Conservation (phyloP, 2,329 filamentous ascomycete genomes). For the Aspergillus pseudotamarii region DNA sequence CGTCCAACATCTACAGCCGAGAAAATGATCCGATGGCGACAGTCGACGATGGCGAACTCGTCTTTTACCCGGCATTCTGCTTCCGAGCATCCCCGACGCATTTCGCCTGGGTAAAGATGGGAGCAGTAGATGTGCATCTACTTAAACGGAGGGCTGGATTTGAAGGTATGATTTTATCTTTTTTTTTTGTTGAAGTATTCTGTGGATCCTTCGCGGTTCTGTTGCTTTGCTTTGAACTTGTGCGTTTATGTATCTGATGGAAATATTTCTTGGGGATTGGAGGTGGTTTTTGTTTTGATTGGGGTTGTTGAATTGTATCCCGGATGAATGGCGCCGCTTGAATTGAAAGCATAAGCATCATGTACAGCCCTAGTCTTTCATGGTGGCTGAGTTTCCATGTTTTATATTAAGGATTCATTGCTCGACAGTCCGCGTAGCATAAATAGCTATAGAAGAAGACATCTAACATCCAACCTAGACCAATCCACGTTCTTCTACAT, state of each 20-base stretch:
- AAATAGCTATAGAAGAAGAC: neutral
- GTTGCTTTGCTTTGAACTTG: neutral
- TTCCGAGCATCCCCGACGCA: conserved; percentile 64
- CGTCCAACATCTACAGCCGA: neutral
- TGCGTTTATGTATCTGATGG: neutral
- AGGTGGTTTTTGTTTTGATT: neutral
- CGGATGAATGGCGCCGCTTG: neutral
- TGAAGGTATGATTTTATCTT: conserved; percentile 46
- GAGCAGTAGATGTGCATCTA: conserved; percentile 57
- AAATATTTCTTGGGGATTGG: neutral
- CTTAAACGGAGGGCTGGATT: conserved; percentile 53
- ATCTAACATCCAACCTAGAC: conserved; percentile 36
- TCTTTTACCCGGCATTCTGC: conserved; percentile 62
- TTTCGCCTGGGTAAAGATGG: conserved; percentile 65
- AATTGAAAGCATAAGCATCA: neutral
- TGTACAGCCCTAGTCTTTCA: neutral
- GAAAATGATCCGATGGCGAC: conserved; percentile 21
- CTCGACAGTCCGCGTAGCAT: neutral
- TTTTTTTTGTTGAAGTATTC: neutral
- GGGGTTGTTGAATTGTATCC: neutral
- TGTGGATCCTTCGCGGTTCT: neutral
- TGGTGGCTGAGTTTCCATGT: neutral
- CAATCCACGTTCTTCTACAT: conserved; percentile 65
- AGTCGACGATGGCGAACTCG: conserved; percentile 27
- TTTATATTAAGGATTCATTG: neutral